These are phyloP conservation scores for Argentina anserina DNA, from an alignment of 306 rosid genomes.

Conservation along the genomic window DNA sequence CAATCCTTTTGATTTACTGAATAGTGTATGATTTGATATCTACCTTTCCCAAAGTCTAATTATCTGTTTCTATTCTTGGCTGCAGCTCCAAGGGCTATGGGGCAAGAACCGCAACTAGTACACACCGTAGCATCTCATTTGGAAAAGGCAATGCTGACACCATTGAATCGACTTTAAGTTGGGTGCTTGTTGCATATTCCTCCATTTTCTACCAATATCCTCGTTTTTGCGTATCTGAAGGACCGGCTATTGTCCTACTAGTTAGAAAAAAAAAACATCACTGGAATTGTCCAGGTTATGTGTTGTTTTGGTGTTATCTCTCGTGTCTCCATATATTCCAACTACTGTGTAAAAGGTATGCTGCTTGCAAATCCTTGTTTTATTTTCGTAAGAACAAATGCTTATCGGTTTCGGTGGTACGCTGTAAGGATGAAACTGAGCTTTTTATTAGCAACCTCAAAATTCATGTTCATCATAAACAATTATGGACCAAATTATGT, in stretches of 20 bases:
- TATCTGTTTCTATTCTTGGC: constrained; percentile 16
- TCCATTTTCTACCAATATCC: constrained; percentile 35
- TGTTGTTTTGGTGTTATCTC: constrained; percentile 32
- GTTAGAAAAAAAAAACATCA: constrained; percentile 35
- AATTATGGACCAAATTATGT: not conserved
- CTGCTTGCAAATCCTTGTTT: constrained; percentile 26
- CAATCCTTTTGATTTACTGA: not conserved
- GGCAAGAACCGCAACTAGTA: constrained; percentile 65
- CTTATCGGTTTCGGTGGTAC: not conserved
- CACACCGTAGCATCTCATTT: constrained; percentile 16
- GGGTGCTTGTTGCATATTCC: constrained; percentile 32
- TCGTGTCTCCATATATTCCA: constrained; percentile 35
- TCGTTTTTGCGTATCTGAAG: constrained; percentile 43
- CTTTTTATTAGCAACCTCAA: not conserved
- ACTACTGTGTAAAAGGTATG: constrained; percentile 46
- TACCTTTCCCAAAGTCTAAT: not conserved
- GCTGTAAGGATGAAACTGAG: not conserved
- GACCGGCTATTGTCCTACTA: constrained; percentile 34
- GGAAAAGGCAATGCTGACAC: constrained; percentile 29
- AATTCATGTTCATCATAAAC: not conserved
- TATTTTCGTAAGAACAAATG: not conserved
- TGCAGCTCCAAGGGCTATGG: constrained; percentile 90
- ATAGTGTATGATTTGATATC: not conserved
- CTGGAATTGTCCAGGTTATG: constrained; percentile 41
- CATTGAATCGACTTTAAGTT: constrained; percentile 24